phyloP scores from a whole-genome alignment of 2,329 filamentous ascomycete species.

The Colletotrichum sp. region DNA sequence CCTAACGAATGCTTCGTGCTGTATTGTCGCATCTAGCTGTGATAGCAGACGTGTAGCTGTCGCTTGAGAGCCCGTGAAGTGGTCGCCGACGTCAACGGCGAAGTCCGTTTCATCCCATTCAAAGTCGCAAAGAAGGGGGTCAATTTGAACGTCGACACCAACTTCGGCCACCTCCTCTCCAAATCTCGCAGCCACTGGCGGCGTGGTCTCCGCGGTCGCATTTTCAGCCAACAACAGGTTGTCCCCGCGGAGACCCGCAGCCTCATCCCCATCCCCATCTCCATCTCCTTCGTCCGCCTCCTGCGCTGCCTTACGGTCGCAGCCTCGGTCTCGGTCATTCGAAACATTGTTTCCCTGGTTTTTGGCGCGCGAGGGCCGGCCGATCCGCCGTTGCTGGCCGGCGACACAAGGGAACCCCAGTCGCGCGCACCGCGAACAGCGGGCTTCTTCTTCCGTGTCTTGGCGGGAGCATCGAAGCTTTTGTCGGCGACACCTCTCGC shows the following conservation, averaged over 20 bases:
- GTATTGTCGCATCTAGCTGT: background rate
- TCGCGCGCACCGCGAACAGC: slow-evolving; percentile 32
- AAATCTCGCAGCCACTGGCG: background rate
- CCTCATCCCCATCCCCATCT: background rate
- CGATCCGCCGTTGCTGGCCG: slow-evolving; percentile 34
- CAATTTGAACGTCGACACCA: background rate
- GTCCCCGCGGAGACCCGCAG: background rate
- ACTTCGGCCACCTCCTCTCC: background rate
- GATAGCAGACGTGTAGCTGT: background rate
- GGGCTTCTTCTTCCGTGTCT: slow-evolving; percentile 14
- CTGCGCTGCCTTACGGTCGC: background rate
- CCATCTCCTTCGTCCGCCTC: background rate
- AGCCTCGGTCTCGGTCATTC: background rate
- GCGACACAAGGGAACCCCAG: slow-evolving; percentile 31
- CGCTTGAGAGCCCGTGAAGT: background rate
- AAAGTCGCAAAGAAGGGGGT: background rate
- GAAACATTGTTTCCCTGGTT: background rate
- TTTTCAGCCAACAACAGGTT: background rate
- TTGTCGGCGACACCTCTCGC: slow-evolving; percentile 35
- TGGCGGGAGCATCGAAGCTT: slow-evolving; percentile 35
- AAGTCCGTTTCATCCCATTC: background rate
- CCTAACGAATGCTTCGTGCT: background rate
- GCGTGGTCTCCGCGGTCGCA: background rate
- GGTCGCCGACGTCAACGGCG: background rate
- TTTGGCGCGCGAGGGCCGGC: slow-evolving; percentile 27